phyloP scores from a whole-genome alignment of 495 filamentous ascomycete genomes.

The Lophiostoma macrostomum region DNA sequence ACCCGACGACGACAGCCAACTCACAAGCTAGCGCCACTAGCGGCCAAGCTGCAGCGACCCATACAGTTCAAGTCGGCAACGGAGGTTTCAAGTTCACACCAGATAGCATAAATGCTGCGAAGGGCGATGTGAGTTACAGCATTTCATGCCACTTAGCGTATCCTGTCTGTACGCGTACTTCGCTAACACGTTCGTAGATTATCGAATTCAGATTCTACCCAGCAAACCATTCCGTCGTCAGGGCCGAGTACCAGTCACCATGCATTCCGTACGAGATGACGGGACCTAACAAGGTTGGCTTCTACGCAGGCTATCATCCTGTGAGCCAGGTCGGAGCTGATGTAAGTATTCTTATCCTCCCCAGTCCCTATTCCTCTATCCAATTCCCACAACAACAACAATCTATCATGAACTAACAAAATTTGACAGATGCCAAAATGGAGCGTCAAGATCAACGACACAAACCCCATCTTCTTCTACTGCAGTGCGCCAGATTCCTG shows the following conservation, averaged over 20 bases:
- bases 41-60: constrained; percentile 10
- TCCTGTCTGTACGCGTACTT: neutral
- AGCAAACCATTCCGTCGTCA: constrained; percentile 49
- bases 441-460: constrained; percentile 54
- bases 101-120: constrained; percentile 29
- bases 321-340: constrained; percentile 12
- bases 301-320: constrained; percentile 20
- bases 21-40: neutral
- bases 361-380: neutral
- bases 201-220: constrained; percentile 59
- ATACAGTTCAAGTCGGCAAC: constrained; percentile 37
- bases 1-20: neutral
- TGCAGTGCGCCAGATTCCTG: constrained; percentile 50
- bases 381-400: too few relatives aligned
- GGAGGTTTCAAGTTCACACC: constrained; percentile 33
- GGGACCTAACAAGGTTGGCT: constrained; percentile 37
- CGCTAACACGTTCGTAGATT: constrained; percentile 11
- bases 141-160: neutral
- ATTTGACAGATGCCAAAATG: constrained; percentile 50
- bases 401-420: too few relatives aligned
- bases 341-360: constrained; percentile 8
- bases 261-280: constrained; percentile 60
- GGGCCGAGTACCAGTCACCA: constrained; percentile 40
- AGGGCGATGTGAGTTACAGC: constrained; percentile 35
- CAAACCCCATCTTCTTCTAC: constrained; percentile 60